phyloP scores from a whole-genome alignment of 2,329 filamentous ascomycete genomes.

The Penicillium fuscoglaucum region DNA sequence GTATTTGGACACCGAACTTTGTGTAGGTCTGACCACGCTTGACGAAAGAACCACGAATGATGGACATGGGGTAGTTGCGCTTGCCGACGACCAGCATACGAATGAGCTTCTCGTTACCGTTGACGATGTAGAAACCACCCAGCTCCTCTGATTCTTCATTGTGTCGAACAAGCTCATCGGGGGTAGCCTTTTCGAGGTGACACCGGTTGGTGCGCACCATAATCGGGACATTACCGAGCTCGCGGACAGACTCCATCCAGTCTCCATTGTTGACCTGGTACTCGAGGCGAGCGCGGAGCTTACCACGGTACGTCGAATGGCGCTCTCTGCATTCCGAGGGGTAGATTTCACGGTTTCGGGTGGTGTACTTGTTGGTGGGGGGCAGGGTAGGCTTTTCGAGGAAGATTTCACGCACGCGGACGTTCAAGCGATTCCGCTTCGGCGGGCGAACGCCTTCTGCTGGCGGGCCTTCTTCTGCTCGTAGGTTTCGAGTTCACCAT shows the following conservation, averaged over 20 bases:
- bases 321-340: constrained; percentile 93
- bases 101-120: constrained; percentile 95
- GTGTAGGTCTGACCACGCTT: constrained; percentile 87
- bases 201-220: constrained; percentile 95
- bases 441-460: constrained; percentile 58
- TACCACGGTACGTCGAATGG: constrained; percentile 86
- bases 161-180: constrained; percentile 74
- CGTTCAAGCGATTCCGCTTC: constrained; percentile 69
- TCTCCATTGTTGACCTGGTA: constrained; percentile 86
- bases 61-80: constrained; percentile 93
- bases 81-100: constrained; percentile 86
- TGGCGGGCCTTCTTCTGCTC: constrained; percentile 40
- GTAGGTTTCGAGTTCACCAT: constrained; percentile 62
- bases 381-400: constrained; percentile 81
- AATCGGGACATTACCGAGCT: constrained; percentile 84
- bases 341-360: constrained; percentile 77
- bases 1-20: constrained; percentile 83
- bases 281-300: constrained; percentile 78
- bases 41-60: constrained; percentile 83
- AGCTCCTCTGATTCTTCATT: constrained; percentile 97
- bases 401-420: constrained; percentile 78
- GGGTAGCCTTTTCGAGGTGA: constrained; percentile 82
- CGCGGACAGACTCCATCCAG: constrained; percentile 76
- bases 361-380: constrained; percentile 76
- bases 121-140: constrained; percentile 95